Conservation (phyloP, 106 monocot genomes). For the Posidonia australis region DNA sequence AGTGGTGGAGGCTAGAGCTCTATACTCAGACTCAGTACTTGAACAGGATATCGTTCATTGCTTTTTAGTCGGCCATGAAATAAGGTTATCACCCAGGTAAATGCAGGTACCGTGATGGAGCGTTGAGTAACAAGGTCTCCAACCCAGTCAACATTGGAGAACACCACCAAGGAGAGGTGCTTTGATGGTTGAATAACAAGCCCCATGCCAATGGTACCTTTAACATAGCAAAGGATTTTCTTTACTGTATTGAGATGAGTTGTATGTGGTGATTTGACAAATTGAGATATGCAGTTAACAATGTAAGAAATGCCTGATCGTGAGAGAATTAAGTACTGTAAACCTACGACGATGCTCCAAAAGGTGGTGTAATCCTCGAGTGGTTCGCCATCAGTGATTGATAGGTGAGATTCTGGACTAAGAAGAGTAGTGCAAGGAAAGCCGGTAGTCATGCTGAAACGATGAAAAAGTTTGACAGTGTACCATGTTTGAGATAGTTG, state of each 20-base stretch:
- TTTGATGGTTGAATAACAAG: not conserved
- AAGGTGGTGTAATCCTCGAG: too few species aligned
- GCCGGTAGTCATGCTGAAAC: too few species aligned
- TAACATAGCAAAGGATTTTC: not conserved
- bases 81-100: constrained; percentile 1
- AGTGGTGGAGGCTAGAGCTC: too few species aligned
- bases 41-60: not conserved
- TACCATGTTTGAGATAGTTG: too few species aligned
- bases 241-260: not conserved
- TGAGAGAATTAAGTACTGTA: not conserved
- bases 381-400: too few species aligned
- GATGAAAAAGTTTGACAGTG: not conserved
- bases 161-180: not conserved
- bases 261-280: not conserved
- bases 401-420: too few species aligned
- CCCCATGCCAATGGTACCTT: not conserved
- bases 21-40: not conserved
- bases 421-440: too few species aligned
- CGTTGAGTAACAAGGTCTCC: not conserved
- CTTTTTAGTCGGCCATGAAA: constrained; percentile 11
- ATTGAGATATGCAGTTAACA: not conserved
- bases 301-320: not conserved
- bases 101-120: constrained; percentile 2
- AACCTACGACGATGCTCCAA: not conserved
- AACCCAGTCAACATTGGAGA: not conserved